Evolutionary conservation across 768 basidiomycete species (phyloP), one percentile per base, ranked within the genome.

Genomic region (Paxillus ammoniavirescens): DNA sequence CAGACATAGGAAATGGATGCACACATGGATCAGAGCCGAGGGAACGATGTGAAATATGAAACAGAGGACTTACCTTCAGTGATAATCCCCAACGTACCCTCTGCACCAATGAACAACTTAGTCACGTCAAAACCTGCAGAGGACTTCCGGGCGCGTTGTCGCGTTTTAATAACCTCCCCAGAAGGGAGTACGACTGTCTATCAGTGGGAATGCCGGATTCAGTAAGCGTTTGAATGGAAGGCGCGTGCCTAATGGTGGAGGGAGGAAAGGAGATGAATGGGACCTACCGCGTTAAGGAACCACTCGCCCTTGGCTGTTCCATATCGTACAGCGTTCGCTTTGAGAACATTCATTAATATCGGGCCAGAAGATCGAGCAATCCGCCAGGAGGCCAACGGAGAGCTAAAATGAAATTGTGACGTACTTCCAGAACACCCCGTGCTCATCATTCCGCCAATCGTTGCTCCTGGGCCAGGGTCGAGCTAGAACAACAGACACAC

Each of bases 281-380:
- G 33, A 72, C 81, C 47, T 63, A 91, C 91, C 21, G 81, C 81
- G 60, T 93, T 94, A 40, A 95, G 73, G 63, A 95, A 91, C 93
- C 92, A 94, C 72, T 94, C 92, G 0, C 77, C 89, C 65, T 87
- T 91, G 0, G 91, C 92, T 7, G 92, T 95, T 9, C 91, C 93
- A 64, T 93, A 95, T 21, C 91, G 74, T 1, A 91, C 90, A 2
- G 89, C 88, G 59, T 90, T 91, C 0, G 89, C 89, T 65, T 59
- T n/a, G 8, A 45, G 48, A 10, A 7, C 1, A 14, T 36, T 49
- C 1, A 26, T 52, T 31, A 49, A 42, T n/a, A 4, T 82, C 26
- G 26, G 26, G 49, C 40, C 17, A 17, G 53, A 40, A 31, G 37
- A 8, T 12, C 44, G n/a, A 42, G 17, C 28, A 21, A 17, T 5